Evolutionary conservation across 2,329 filamentous ascomycete species (phyloP), one percentile per base, ranked within the genome.

Genomic region (Fusarium sp.): DNA sequence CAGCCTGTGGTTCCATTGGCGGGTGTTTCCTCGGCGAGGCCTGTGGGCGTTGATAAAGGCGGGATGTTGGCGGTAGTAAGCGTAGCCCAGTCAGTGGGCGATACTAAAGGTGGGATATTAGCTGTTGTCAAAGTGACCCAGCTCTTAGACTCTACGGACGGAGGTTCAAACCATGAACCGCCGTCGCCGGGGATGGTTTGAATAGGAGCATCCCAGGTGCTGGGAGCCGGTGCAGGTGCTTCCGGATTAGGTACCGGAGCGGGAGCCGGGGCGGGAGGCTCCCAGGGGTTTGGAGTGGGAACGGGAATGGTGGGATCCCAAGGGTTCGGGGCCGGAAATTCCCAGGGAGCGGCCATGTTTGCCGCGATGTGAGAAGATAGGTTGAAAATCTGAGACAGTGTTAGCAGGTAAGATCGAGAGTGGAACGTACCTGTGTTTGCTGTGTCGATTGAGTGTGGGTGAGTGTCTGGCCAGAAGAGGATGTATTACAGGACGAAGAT

Each of bases 391-490:
- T 42, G 40, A 14, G 7, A 16, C 10, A 52, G 47, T 13, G 47
- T 54, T 31, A 54, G 47, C 47, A 54, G 18, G 47, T n/a, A 54
- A 54, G 47, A 13, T 31, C 47, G 27, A 54, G 27, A 54, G 27
- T 29, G 27, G 47, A 54, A 54, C 47, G 47, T 54, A 54, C 47
- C 47, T 54, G 47, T 54, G 47, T 52, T 52, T 52, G 47, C 18
- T 31, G 47, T 7, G 18, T 20, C 29, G 47, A 31, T 54, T 14
- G 47, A 54, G 47, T 31, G 27, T 52, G 31, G 11, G 31, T 34
- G 47, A 29, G 24, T 52, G 47, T 29, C 47, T 29, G 6, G 47
- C 7, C 27, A 14, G 47, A 31, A 31, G 47, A 54, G 18, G 18
- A 54, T n/a, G 6, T 20, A 54, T 31, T 5, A 11, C 6, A 20